A percentile compares a stretch with the other conserved stretches of the same genome.
phyloP scores from a whole-genome alignment of 2,329 filamentous ascomycete genomes.

The Arthrinium puccinioides region DNA sequence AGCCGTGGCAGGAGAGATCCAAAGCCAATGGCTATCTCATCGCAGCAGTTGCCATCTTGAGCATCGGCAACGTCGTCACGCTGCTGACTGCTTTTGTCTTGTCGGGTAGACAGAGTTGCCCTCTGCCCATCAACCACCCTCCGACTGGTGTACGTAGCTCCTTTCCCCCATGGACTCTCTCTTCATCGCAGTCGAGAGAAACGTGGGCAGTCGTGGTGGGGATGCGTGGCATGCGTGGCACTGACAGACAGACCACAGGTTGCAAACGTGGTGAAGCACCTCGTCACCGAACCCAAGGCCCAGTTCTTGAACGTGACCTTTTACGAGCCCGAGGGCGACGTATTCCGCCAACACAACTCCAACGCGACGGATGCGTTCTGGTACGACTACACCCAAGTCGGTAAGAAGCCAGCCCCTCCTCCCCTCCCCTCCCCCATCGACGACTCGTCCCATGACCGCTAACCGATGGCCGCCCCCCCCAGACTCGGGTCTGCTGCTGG shows the following conservation, averaged over 20 bases:
- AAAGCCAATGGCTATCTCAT: background rate
- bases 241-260: too few species aligned
- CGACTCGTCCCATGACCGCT: background rate
- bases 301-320: slow-evolving; percentile 8
- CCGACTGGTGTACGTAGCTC: slow-evolving; percentile 7
- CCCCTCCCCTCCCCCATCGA: too few species aligned
- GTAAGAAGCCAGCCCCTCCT: slow-evolving; percentile 3
- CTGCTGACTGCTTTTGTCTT: background rate
- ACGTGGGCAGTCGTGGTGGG: too few species aligned
- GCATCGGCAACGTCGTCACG: background rate
- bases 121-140: slow-evolving; percentile 1
- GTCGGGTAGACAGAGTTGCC: background rate
- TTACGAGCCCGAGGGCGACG: slow-evolving; percentile 7
- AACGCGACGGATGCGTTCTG: slow-evolving; percentile 6
- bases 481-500: slow-evolving; percentile 8
- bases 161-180: too few species aligned
- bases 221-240: too few species aligned
- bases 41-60: background rate
- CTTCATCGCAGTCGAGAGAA: too few species aligned
- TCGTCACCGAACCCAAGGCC: slow-evolving; percentile 1
- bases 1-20: background rate
- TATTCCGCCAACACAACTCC: slow-evolving; percentile 8
- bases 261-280: slow-evolving; percentile 3
- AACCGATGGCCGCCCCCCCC: too few species aligned
- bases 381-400: slow-evolving; percentile 9